These are phyloP conservation scores for Sindora glabra DNA, from an alignment of 306 rosid genomes.

Conservation along the genomic window DNA sequence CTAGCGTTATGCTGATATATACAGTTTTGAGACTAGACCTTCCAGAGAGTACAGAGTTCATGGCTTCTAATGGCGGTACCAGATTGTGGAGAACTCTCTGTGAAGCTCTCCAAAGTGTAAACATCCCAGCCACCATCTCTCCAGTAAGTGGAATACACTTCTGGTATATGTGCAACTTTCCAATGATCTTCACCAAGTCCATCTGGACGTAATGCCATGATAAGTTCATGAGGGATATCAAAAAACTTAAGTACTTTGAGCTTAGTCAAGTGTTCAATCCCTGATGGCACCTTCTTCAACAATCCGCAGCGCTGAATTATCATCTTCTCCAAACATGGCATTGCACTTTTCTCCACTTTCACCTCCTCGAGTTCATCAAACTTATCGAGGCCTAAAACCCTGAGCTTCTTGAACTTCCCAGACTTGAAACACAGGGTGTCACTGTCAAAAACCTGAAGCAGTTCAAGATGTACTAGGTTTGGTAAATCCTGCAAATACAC, in stretches of 20 bases:
- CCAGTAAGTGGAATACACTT: constrained; percentile 54
- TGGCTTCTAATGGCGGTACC: constrained; percentile 27
- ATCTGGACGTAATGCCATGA: constrained; percentile 36
- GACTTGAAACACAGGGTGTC: constrained; percentile 39
- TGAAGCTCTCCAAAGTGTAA: constrained; percentile 29
- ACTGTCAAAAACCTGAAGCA: constrained; percentile 43
- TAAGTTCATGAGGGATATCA: constrained; percentile 52
- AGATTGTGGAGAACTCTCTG: constrained; percentile 20
- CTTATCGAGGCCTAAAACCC: constrained; percentile 49
- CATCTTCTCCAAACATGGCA: constrained; percentile 54
- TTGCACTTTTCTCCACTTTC: constrained; percentile 41
- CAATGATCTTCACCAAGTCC: constrained; percentile 38
- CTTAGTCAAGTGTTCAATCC: constrained; percentile 41
- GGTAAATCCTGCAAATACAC: constrained; percentile 30
- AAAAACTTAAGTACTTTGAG: constrained; percentile 49
- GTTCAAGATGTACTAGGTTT: constrained; percentile 40
- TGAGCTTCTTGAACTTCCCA: constrained; percentile 50
- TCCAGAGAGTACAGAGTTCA: constrained; percentile 28
- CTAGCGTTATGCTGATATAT: too few relatives aligned
- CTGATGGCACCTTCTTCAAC: constrained; percentile 45
- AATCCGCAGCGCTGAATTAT: constrained; percentile 42
- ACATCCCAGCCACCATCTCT: constrained; percentile 67
- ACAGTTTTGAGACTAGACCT: constrained; percentile 16
- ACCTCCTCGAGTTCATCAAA: constrained; percentile 41
- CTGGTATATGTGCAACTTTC: constrained; percentile 47